phyloP scores from a whole-genome alignment of 192 early-diverging fungal genomes.

The Backusella luteola region DNA sequence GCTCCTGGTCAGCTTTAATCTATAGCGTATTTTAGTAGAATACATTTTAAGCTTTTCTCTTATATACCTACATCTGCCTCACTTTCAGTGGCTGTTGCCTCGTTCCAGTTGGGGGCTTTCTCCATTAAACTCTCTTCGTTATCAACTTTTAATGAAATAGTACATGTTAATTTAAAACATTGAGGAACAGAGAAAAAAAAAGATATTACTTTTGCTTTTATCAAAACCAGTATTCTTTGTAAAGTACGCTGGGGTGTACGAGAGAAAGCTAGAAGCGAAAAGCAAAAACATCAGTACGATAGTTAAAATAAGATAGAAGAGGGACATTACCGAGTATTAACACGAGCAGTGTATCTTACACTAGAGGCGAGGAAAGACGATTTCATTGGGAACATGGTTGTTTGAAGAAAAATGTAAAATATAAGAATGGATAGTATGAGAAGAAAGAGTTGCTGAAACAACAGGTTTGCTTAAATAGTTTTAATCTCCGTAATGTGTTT shows the following conservation, averaged over 20 bases:
- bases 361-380: not conserved
- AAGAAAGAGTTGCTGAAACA: not conserved
- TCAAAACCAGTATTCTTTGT: not conserved
- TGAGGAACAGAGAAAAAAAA: not conserved
- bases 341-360: not conserved
- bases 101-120: constrained; percentile 1
- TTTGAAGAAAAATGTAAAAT: not conserved
- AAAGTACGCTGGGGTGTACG: not conserved
- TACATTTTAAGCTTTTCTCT: not conserved
- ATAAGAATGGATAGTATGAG: not conserved
- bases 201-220: not conserved
- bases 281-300: not conserved
- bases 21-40: not conserved
- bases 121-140: not conserved
- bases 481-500: not conserved
- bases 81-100: constrained; percentile 1
- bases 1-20: constrained; percentile 10
- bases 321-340: not conserved
- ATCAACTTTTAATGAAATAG: not conserved
- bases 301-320: not conserved
- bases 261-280: not conserved
- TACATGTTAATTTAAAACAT: not conserved
- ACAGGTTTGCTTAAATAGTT: not conserved
- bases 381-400: not conserved
- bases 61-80: not conserved